These are phyloP conservation scores for Termitomyces sp. DNA, from an alignment of 768 basidiomycete genomes.

Conservation along the genomic window DNA sequence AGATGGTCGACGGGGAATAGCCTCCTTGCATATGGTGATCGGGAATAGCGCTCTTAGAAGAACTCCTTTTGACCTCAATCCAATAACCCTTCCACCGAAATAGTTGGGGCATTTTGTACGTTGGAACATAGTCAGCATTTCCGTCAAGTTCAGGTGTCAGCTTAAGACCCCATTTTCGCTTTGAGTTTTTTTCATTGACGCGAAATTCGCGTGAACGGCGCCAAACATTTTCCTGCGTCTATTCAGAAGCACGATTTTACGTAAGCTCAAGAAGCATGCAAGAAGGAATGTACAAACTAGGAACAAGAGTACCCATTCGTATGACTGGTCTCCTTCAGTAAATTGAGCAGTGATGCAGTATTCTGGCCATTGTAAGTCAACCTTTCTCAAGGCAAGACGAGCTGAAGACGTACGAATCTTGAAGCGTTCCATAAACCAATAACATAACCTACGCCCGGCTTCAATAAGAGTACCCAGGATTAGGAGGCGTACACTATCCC, in stretches of 20 bases:
- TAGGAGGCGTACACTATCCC: constrained; percentile 26
- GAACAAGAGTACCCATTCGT: constrained; percentile 47
- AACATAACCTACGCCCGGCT: constrained; percentile 34
- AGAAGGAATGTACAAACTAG: constrained; percentile 27
- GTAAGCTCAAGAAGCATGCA: neutral
- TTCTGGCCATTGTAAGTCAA: constrained; percentile 23
- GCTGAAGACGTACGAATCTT: constrained; percentile 31
- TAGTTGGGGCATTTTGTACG: constrained; percentile 34
- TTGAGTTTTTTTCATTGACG: constrained; percentile 36
- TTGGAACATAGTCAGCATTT: constrained; percentile 39
- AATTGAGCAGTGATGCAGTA: constrained; percentile 45
- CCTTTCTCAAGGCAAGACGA: neutral
- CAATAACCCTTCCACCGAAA: constrained; percentile 40
- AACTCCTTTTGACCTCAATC: constrained; percentile 32
- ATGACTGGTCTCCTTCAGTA: constrained; percentile 43
- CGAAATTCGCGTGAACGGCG: constrained; percentile 37
- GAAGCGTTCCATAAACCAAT: constrained; percentile 37
- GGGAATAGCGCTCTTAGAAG: constrained; percentile 3
- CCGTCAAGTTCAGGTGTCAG: constrained; percentile 20
- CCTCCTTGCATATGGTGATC: constrained; percentile 13
- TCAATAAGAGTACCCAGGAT: constrained; percentile 37
- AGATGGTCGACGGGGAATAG: constrained; percentile 20
- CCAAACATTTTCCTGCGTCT: constrained; percentile 46
- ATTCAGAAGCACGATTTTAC: neutral
- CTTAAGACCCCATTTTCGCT: constrained; percentile 35